Percentiles rank a stretch among this genome's conserved stretches.
Conservation (phyloP, 345 rosid genomes). For the Citrus australasica region DNA sequence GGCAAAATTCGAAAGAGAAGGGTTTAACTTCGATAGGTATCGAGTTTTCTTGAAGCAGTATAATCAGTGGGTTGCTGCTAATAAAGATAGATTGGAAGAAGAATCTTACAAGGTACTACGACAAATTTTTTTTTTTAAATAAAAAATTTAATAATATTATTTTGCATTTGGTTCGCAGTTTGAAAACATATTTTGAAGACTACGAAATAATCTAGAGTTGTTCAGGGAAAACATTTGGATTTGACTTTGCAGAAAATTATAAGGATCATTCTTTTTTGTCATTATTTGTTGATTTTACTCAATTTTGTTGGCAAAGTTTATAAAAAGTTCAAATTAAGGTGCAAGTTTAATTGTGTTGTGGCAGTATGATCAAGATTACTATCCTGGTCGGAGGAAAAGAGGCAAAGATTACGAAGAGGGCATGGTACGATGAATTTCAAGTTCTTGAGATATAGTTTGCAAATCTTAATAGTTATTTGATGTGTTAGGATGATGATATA, state of each 20-base stretch:
- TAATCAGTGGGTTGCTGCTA: slow-evolving; percentile 76
- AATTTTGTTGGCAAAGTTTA: not conserved
- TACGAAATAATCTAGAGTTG: not conserved
- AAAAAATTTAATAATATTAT: not conserved
- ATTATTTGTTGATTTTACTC: not conserved
- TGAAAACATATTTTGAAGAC: not conserved
- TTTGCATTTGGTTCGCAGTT: not conserved
- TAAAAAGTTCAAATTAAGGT: not conserved
- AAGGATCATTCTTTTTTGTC: not conserved
- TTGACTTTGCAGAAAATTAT: not conserved
- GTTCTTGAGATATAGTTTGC: not conserved
- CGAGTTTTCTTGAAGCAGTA: slow-evolving; percentile 78
- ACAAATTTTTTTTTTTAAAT: not conserved
- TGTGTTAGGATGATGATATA: not conserved
- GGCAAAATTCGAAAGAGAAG: slow-evolving; percentile 38
- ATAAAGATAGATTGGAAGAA: slow-evolving; percentile 77
- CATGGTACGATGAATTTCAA: slow-evolving; percentile 50
- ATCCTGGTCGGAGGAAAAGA: slow-evolving; percentile 91
- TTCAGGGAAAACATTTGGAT: not conserved
- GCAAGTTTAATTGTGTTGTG: slow-evolving; percentile 16
- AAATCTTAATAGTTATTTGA: not conserved
- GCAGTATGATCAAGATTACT: slow-evolving; percentile 82
- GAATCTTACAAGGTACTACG: slow-evolving; percentile 71
- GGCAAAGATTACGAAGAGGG: slow-evolving; percentile 90
- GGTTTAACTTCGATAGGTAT: slow-evolving; percentile 64